These are phyloP conservation scores for Plasmopara muralis DNA, from an alignment of 352 stramenopile species.

Conservation along the genomic window DNA sequence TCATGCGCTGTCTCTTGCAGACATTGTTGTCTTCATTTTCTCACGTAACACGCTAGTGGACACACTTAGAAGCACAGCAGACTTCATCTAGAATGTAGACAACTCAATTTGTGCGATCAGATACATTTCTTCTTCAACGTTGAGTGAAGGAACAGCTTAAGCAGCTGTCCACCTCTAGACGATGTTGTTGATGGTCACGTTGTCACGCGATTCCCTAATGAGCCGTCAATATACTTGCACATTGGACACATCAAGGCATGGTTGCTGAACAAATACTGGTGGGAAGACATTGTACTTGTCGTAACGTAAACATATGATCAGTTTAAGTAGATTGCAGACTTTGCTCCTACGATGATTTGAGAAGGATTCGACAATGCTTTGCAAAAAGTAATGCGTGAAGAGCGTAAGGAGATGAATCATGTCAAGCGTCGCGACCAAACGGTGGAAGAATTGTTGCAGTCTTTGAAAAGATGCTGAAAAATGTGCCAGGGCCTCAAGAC, in stretches of 20 bases:
- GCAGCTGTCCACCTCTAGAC: slow-evolving; percentile 91
- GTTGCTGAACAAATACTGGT: slow-evolving; percentile 99
- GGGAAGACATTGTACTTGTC: slow-evolving; percentile 2
- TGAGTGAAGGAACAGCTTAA: slow-evolving; percentile 17
- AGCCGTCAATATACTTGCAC: slow-evolving; percentile 98
- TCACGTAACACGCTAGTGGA: slow-evolving; percentile 73
- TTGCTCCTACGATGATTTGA: slow-evolving; percentile 91
- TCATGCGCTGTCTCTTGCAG: slow-evolving; percentile 90
- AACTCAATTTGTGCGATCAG: slow-evolving; percentile 46
- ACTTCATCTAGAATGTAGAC: slow-evolving; percentile 45
- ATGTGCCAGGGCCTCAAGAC: slow-evolving; percentile 68
- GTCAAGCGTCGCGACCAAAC: slow-evolving; percentile 88
- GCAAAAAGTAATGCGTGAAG: slow-evolving; percentile 95
- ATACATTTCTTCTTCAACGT: slow-evolving; percentile 18
- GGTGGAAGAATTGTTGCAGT: slow-evolving; percentile 82
- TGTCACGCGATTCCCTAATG: slow-evolving; percentile 97
- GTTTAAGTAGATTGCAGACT: slow-evolving; percentile 93
- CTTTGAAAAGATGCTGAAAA: slow-evolving; percentile 96
- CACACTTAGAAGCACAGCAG: slow-evolving; percentile 48
- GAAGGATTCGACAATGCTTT: slow-evolving; percentile 99
- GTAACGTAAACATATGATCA: slow-evolving; percentile 98
- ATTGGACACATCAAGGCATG: slow-evolving; percentile 99
- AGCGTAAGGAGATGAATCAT: slow-evolving; percentile 91
- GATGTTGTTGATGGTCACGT: slow-evolving; percentile 92
- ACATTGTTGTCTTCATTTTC: slow-evolving; percentile 79